Conservation (phyloP, 1,284 basidiomycete species). For the Wallemia ichthyophaga region DNA sequence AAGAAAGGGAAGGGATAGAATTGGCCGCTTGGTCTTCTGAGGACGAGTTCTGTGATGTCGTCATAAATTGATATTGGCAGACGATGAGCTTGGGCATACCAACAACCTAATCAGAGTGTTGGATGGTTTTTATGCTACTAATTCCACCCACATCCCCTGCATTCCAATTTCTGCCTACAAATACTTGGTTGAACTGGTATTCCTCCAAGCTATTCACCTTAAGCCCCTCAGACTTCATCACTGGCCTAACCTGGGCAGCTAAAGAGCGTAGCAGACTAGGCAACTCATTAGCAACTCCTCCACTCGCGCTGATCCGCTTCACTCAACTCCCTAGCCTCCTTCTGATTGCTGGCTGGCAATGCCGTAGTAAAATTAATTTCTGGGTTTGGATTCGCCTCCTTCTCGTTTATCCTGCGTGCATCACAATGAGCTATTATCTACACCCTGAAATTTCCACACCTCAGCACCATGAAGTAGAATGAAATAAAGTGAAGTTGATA, state of each 20-base stretch:
- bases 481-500: background rate
- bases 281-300: background rate
- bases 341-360: background rate
- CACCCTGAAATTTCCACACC: background rate
- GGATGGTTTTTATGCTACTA: background rate
- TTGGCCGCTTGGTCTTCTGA: background rate
- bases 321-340: background rate
- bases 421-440: background rate
- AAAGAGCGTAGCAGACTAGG: background rate
- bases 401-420: background rate
- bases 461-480: background rate
- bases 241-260: background rate
- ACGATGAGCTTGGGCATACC: background rate
- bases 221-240: background rate
- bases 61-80: background rate
- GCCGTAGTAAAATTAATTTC: background rate
- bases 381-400: background rate
- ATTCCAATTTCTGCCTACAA: background rate
- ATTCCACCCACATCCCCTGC: background rate
- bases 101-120: background rate
- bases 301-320: background rate
- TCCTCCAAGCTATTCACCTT: background rate
- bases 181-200: background rate
- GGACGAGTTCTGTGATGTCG: background rate
- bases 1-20: constrained; percentile 1